Percentiles rank a stretch among this genome's conserved stretches.
Evolutionary conservation across 2,329 filamentous ascomycete genomes (phyloP).

Genomic region (Sclerotinia glacialis): DNA sequence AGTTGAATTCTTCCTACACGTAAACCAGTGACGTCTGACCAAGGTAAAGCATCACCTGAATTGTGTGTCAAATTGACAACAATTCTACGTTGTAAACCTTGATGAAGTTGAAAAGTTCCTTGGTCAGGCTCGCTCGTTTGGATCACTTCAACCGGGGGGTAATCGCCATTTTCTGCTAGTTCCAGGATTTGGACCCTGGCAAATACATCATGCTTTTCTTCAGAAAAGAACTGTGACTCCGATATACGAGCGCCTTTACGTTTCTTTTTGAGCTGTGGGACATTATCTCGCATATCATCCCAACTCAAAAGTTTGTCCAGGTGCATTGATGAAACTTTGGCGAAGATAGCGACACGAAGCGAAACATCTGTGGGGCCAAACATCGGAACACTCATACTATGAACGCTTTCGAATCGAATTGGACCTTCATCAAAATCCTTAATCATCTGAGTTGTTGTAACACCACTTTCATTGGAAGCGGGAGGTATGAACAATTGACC

Average conservation of each 20-base stretch:
- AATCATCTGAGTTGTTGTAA: conserved; percentile 94
- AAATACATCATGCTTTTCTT: conserved; percentile 92
- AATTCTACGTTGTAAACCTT: conserved; percentile 86
- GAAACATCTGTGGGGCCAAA: conserved; percentile 71
- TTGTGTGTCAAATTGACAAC: conserved; percentile 87
- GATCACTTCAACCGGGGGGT: conserved; percentile 87
- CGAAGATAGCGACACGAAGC: conserved; percentile 85
- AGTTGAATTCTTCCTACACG: conserved; percentile 79
- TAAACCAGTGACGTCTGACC: conserved; percentile 77
- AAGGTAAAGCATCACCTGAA: conserved; percentile 82
- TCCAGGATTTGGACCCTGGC: conserved; percentile 85
- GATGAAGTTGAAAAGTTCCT: conserved; percentile 93
- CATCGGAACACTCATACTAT: conserved; percentile 92
- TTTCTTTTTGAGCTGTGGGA: conserved; percentile 56
- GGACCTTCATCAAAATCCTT: conserved; percentile 89
- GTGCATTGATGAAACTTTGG: conserved; percentile 87
- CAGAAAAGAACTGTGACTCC: conserved; percentile 88
- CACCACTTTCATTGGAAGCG: conserved; percentile 82
- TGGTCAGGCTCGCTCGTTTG: conserved; percentile 79
- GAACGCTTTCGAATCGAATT: conserved; percentile 93
- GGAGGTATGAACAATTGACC: conserved; percentile 95
- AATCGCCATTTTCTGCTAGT: conserved; percentile 85
- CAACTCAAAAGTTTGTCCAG: conserved; percentile 95
- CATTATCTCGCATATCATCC: conserved; percentile 93
- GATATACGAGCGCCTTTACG: conserved; percentile 65